phyloP scores from a whole-genome alignment of 2,329 filamentous ascomycete genomes.

The Fusarium keratoplasticum region DNA sequence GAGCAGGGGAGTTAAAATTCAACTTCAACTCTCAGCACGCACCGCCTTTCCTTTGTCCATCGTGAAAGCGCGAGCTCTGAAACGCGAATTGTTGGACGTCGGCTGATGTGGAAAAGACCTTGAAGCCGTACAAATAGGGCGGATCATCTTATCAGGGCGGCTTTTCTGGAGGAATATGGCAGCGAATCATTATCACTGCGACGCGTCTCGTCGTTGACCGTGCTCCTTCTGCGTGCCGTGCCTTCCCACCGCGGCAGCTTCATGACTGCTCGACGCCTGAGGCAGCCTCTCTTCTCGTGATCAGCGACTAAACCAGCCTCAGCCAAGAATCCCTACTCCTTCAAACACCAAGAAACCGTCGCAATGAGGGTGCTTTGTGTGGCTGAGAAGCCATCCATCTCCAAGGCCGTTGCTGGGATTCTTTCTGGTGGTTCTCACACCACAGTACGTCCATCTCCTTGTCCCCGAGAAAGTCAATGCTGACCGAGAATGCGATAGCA shows the following conservation, averaged over 20 bases:
- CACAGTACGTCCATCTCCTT: slow-evolving; percentile 66
- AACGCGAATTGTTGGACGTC: background rate
- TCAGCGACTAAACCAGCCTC: background rate
- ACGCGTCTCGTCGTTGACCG: slow-evolving; percentile 13
- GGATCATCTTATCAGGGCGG: background rate
- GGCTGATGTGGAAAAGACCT: background rate
- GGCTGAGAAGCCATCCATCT: slow-evolving; percentile 86
- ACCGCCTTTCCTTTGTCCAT: slow-evolving; percentile 4
- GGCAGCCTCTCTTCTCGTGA: slow-evolving; percentile 24
- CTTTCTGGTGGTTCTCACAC: slow-evolving; percentile 80
- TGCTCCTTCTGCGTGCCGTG: slow-evolving; percentile 22
- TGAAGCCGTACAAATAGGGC: background rate
- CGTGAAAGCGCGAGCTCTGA: slow-evolving; percentile 20
- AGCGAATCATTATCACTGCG: slow-evolving; percentile 16
- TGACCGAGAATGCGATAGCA: slow-evolving; percentile 60
- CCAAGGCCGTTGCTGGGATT: slow-evolving; percentile 92
- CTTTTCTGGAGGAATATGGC: slow-evolving; percentile 15
- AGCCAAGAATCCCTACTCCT: background rate
- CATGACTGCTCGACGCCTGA: slow-evolving; percentile 17
- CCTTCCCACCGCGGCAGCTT: slow-evolving; percentile 20
- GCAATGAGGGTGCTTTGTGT: slow-evolving; percentile 67
- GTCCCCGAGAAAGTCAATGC: slow-evolving; percentile 1
- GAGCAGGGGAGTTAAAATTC: slow-evolving; percentile 26
- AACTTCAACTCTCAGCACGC: slow-evolving; percentile 5
- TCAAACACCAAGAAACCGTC: background rate